Evolutionary conservation across 2,329 filamentous ascomycete species (phyloP).

Genomic region (Paracoccidioides brasiliensis): DNA sequence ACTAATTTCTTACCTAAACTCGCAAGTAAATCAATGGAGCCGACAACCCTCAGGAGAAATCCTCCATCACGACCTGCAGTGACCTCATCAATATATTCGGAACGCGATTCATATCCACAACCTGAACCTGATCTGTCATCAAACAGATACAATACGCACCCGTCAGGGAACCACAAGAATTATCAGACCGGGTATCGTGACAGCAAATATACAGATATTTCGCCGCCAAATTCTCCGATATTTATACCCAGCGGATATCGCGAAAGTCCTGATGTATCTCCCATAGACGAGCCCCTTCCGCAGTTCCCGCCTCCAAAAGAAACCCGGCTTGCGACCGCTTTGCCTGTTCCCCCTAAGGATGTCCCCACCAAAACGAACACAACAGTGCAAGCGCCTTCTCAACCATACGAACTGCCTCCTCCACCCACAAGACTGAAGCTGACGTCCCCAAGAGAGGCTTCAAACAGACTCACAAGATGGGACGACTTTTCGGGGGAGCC

Average conservation of each 20-base stretch:
- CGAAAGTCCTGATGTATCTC: slow-evolving; percentile 28
- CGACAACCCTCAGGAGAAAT: slow-evolving; percentile 11
- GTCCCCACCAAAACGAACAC: slow-evolving; percentile 15
- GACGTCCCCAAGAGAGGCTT: slow-evolving; percentile 9
- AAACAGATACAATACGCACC: slow-evolving; percentile 10
- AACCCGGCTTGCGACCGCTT: slow-evolving; percentile 17
- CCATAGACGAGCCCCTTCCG: slow-evolving; percentile 22
- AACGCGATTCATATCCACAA: slow-evolving; percentile 29
- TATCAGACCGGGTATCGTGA: slow-evolving; percentile 8
- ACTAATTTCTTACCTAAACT: slow-evolving; percentile 4
- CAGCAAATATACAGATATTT: slow-evolving; percentile 27
- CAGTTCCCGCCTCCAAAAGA: slow-evolving; percentile 10
- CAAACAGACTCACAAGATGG: slow-evolving; percentile 33
- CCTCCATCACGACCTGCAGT: slow-evolving; percentile 27
- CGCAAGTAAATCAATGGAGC: slow-evolving; percentile 11
- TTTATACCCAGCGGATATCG: slow-evolving; percentile 12
- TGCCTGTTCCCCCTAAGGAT: slow-evolving; percentile 19
- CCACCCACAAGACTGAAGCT: slow-evolving; percentile 10
- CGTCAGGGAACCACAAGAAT: slow-evolving; percentile 1
- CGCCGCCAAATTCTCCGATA: slow-evolving; percentile 33
- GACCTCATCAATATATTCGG: slow-evolving; percentile 51
- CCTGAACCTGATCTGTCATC: slow-evolving; percentile 17
- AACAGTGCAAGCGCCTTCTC: slow-evolving; percentile 13
- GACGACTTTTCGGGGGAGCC: slow-evolving; percentile 56
- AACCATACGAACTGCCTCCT: slow-evolving; percentile 1